Percentiles rank a stretch among this genome's conserved stretches.
These are phyloP conservation scores for Sphagnum tenellum DNA, from an alignment of 225 moss, liverwort and hornwort species.

Conservation along the genomic window DNA sequence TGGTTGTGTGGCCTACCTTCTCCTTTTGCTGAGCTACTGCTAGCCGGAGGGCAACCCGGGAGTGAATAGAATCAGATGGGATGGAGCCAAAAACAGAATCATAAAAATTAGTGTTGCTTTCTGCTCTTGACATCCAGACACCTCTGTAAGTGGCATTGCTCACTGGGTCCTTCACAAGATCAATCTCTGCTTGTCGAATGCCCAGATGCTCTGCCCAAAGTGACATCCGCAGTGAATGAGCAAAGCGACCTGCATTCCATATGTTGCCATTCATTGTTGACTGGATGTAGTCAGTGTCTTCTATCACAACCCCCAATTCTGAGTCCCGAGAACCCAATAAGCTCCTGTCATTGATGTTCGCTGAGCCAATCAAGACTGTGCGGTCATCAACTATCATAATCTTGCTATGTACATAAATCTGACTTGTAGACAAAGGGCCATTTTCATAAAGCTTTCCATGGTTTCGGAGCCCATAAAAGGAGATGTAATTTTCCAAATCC, in stretches of 20 bases:
- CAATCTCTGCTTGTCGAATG: slow-evolving; percentile 25
- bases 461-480: slow-evolving; percentile 48
- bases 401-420: slow-evolving; percentile 62
- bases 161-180: slow-evolving; percentile 36
- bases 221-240: slow-evolving; percentile 42
- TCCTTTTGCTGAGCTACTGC: slow-evolving; percentile 35
- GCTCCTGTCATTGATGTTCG: slow-evolving; percentile 53
- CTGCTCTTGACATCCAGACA: slow-evolving; percentile 43
- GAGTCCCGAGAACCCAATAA: slow-evolving; percentile 54
- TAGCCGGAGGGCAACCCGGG: slow-evolving; percentile 41
- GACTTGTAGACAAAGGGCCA: slow-evolving; percentile 42
- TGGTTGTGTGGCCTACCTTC: slow-evolving; percentile 43
- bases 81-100: slow-evolving; percentile 38
- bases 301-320: slow-evolving; percentile 45
- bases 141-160: slow-evolving; percentile 44
- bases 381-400: slow-evolving; percentile 54
- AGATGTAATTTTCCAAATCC: slow-evolving; percentile 28
- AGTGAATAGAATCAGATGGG: slow-evolving; percentile 42
- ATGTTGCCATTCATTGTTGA: slow-evolving; percentile 54
- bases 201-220: slow-evolving; percentile 55
- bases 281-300: slow-evolving; percentile 41
- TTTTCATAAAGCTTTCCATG: slow-evolving; percentile 49
- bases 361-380: slow-evolving; percentile 51
- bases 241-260: slow-evolving; percentile 55
- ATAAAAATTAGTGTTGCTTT: slow-evolving; percentile 30